phyloP scores from a whole-genome alignment of 2,329 filamentous ascomycete species.

The Epichloe scottii region DNA sequence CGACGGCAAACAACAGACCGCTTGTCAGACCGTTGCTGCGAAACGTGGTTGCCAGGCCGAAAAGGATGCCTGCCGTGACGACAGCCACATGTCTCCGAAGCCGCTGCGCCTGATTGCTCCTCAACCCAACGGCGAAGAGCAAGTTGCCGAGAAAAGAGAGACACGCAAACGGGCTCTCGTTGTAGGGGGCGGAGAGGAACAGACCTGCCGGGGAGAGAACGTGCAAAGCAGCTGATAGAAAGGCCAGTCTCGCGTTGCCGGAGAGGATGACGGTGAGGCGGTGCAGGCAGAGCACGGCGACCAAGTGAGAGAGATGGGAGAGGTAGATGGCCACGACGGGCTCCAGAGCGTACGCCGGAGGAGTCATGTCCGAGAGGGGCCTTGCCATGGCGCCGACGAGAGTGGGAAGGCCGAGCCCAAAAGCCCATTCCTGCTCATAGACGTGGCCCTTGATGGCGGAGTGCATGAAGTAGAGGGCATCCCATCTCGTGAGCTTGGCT shows the following conservation, averaged over 20 bases:
- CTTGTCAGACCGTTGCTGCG: constrained; percentile 81
- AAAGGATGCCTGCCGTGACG: constrained; percentile 51
- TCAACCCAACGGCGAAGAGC: constrained; percentile 44
- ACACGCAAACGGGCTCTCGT: constrained; percentile 67
- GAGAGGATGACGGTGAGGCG: constrained; percentile 48
- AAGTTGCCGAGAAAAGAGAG: constrained; percentile 65
- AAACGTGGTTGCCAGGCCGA: constrained; percentile 61
- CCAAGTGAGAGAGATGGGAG: constrained; percentile 62
- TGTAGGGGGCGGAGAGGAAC: constrained; percentile 79
- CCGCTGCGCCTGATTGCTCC: constrained; percentile 11
- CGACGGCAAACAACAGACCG: constrained; percentile 61
- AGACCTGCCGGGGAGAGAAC: constrained; percentile 77
- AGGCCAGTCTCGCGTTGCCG: constrained; percentile 40
- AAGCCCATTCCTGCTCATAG: constrained; percentile 81
- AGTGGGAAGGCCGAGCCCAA: constrained; percentile 41
- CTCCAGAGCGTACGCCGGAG: constrained; percentile 16
- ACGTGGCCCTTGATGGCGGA: constrained; percentile 50
- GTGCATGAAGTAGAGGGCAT: constrained; percentile 64
- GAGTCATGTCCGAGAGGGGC: constrained; percentile 15
- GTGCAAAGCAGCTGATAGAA: constrained; percentile 61
- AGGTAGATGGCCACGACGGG: constrained; percentile 49
- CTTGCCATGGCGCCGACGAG: constrained; percentile 23
- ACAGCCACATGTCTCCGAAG: constrained; percentile 34
- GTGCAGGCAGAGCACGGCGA: constrained; percentile 63
- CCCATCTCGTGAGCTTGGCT: constrained; percentile 60